phyloP scores from a whole-genome alignment of 805 yeast species.

The Candida namnaoensis region DNA sequence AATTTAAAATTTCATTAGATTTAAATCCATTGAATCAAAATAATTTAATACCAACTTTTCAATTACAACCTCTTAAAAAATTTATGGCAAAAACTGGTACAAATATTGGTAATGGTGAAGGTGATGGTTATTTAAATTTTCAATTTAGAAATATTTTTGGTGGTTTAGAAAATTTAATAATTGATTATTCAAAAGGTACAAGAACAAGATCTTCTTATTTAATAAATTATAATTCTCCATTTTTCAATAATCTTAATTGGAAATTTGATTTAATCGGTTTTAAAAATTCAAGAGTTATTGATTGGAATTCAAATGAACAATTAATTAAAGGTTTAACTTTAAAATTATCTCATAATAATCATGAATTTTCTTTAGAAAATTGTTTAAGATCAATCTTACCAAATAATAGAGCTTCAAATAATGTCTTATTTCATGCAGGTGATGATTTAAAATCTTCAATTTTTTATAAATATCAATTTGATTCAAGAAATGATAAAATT shows the following conservation, averaged over 20 bases:
- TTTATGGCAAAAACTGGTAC: constrained; percentile 90
- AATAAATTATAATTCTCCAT: constrained; percentile 42
- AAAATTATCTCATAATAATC: constrained; percentile 28
- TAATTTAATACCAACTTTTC: constrained; percentile 20
- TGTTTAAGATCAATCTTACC: constrained; percentile 34
- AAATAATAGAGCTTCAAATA: constrained; percentile 41
- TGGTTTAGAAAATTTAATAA: constrained; percentile 53
- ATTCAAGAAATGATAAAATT: constrained; percentile 30
- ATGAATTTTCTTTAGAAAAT: constrained; percentile 39
- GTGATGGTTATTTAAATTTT: constrained; percentile 82
- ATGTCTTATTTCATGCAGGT: constrained; percentile 51
- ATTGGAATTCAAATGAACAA: constrained; percentile 50
- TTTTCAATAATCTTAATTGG: constrained; percentile 40
- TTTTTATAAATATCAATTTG: constrained; percentile 29
- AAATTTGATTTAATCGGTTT: constrained; percentile 42
- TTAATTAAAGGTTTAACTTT: constrained; percentile 31
- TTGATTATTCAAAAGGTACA: constrained; percentile 54
- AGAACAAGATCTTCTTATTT: constrained; percentile 48
- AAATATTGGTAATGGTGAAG: constrained; percentile 94
- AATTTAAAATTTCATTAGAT: constrained; percentile 33
- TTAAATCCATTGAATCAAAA: constrained; percentile 18
- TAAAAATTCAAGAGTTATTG: constrained; percentile 40
- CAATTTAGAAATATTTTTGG: constrained; percentile 56
- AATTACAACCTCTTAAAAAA: constrained; percentile 47
- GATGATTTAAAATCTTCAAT: constrained; percentile 51